Percentiles rank a stretch among this genome's conserved stretches.
Evolutionary conservation across 2,329 filamentous ascomycete species (phyloP).

Genomic region (Epichloe festucae): DNA sequence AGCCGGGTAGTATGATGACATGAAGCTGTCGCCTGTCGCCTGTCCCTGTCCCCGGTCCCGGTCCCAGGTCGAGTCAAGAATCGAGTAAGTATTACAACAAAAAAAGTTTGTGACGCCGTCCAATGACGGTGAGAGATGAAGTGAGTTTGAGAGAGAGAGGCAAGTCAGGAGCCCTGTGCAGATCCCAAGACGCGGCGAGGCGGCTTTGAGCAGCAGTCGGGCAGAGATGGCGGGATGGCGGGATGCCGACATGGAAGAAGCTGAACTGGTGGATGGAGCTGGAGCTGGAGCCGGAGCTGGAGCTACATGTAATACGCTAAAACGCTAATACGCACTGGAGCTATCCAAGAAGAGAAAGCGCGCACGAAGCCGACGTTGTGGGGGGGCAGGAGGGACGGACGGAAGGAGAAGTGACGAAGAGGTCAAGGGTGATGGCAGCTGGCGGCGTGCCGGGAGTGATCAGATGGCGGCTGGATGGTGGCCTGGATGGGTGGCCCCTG

Average conservation of each 20-base stretch:
- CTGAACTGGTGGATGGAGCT: neutral
- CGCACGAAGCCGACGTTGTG: slow-evolving; percentile 1
- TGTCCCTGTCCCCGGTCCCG: neutral
- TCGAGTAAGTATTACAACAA: neutral
- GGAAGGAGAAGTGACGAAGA: neutral
- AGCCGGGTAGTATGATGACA: too few relatives aligned
- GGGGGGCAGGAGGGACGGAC: neutral
- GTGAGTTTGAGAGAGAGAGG: slow-evolving; percentile 1
- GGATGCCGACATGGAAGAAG: slow-evolving; percentile 1
- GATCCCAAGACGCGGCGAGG: slow-evolving; percentile 5
- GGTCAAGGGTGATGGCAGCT: neutral
- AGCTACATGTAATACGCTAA: too few relatives aligned
- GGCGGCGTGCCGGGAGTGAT: too few relatives aligned
- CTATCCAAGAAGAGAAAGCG: slow-evolving; percentile 5
- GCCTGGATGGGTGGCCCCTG: too few relatives aligned
- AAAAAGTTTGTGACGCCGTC: neutral
- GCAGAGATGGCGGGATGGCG: slow-evolving; percentile 6
- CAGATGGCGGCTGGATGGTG: too few relatives aligned
- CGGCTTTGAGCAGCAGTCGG: slow-evolving; percentile 10
- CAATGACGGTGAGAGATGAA: neutral
- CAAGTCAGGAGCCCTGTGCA: slow-evolving; percentile 2
- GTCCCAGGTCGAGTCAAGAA: neutral
- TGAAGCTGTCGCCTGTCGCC: neutral
- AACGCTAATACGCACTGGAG: neutral
- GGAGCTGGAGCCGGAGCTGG: neutral